phyloP scores from a whole-genome alignment of 1,139 yeast species.

The Suhomyces wounanorum region DNA sequence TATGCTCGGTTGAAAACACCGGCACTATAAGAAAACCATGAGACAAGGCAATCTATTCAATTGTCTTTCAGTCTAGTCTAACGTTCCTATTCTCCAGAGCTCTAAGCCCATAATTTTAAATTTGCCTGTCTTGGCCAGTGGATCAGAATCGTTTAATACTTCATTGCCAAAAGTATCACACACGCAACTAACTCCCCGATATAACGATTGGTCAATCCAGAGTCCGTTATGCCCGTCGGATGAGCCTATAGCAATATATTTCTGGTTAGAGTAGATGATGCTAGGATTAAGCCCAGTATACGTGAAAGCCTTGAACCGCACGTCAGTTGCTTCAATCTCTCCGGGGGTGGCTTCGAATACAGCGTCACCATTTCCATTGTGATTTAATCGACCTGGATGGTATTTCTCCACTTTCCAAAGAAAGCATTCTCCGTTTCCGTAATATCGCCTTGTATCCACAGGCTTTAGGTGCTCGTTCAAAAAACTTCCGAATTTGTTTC shows the following conservation, averaged over 20 bases:
- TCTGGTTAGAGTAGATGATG: conserved; percentile 76
- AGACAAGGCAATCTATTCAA: neutral
- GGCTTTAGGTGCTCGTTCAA: conserved; percentile 74
- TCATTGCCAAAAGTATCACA: conserved; percentile 93
- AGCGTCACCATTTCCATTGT: conserved; percentile 11
- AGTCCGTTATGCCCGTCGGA: conserved; percentile 89
- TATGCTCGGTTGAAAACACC: neutral
- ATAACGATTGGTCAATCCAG: conserved; percentile 77
- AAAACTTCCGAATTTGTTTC: conserved; percentile 79
- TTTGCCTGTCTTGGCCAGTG: conserved; percentile 38
- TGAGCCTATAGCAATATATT: conserved; percentile 84
- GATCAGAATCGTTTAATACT: conserved; percentile 57
- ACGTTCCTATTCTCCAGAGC: conserved; percentile 75
- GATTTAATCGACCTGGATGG: conserved; percentile 21
- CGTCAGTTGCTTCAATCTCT: conserved; percentile 5
- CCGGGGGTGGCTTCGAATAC: neutral
- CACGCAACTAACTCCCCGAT: conserved; percentile 73
- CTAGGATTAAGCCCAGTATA: conserved; percentile 90
- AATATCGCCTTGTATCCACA: conserved; percentile 69
- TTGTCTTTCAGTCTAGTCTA: conserved; percentile 16
- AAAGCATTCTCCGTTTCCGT: conserved; percentile 95
- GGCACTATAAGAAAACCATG: neutral
- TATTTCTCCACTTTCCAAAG: conserved; percentile 69
- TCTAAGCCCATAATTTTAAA: conserved; percentile 80
- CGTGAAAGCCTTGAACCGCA: conserved; percentile 75